These are phyloP conservation scores for Trichopus zeylanicus DNA, from an alignment of 116 monocot genomes.

Conservation along the genomic window DNA sequence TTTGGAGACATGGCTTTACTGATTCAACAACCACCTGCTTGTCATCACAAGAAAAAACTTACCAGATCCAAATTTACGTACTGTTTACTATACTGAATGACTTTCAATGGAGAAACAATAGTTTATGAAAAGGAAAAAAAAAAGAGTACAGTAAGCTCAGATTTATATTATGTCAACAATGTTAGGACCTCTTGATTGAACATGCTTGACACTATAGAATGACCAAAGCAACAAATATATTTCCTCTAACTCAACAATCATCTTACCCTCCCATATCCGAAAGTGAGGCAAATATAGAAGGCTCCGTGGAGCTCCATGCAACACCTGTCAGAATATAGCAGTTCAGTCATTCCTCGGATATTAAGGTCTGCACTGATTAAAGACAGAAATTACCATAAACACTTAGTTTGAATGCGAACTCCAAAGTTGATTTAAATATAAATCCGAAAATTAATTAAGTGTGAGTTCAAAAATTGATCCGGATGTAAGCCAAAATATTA, in stretches of 20 bases:
- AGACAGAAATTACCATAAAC: slow-evolving; percentile 72
- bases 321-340: slow-evolving; percentile 43
- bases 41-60: background rate
- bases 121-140: background rate
- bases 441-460: too few relatives aligned
- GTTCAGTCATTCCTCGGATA: slow-evolving; percentile 1
- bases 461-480: too few relatives aligned
- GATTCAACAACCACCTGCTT: slow-evolving; percentile 63
- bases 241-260: background rate
- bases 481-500: too few relatives aligned
- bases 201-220: background rate
- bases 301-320: slow-evolving; percentile 85
- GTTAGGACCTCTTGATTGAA: too few relatives aligned
- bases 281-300: slow-evolving; percentile 78
- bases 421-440: too few relatives aligned
- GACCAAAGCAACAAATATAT: background rate
- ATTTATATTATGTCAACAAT: too few relatives aligned
- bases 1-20: slow-evolving; percentile 35
- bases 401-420: too few relatives aligned
- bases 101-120: background rate
- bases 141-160: background rate
- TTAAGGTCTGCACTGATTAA: background rate
- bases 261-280: slow-evolving; percentile 96
- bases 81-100: background rate
- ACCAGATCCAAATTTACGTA: background rate